Base-by-base conservation (phyloP, 2,329 filamentous ascomycete genomes). In the Fusarium proliferatum region DNA sequence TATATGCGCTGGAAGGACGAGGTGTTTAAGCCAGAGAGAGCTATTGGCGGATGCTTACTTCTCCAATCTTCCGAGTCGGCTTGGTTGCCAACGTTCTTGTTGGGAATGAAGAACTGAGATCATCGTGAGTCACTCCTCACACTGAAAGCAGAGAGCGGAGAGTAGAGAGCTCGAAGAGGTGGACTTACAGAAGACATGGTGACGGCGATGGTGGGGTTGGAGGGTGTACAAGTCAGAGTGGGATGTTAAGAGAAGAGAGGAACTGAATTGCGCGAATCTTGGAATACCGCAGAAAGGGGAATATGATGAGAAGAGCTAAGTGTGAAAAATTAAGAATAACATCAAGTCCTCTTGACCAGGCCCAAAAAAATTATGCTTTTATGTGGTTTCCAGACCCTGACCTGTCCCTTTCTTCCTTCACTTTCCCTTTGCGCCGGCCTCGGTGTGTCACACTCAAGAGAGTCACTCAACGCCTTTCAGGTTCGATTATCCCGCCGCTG, bases 41-140 rank as follows among this genome's bases (percentile, higher is more conserved):
- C 65, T n/a, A 33, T 82, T 23, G 15, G 36, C 21, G 56, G 52
- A 9, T 57, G 26, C 90, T 75, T 87, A 96, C 93, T 93, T 86
- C 94, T 89, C 90, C 93, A 95, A 81, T 96, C 93, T 83, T 96
- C 94, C 65, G 92, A 90, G 72, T 90, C 88, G 59, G 86, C 86
- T 82, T 90, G 90, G 83, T 95, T 93, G 77, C 94, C 94, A 76
- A 95, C 91, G 82, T 93, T 90, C 77, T 92, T 90, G 82, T 96
- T 95, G 80, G 93, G 88, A 77, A 94, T 93, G 85, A 90, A 93
- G 88, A 93, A 95, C 80, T 84, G 66, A 42, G 39, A 55, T 64
- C 33, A 38, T 64, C 61, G 69, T 82, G 75, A 82, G 77, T 80
- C 78, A 81, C 71, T 69, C 69, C 69, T 67, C 69, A 71, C 56